Evolutionary conservation across 108 stramenopile genomes (phyloP).

Genomic region (Seminavis robusta): DNA sequence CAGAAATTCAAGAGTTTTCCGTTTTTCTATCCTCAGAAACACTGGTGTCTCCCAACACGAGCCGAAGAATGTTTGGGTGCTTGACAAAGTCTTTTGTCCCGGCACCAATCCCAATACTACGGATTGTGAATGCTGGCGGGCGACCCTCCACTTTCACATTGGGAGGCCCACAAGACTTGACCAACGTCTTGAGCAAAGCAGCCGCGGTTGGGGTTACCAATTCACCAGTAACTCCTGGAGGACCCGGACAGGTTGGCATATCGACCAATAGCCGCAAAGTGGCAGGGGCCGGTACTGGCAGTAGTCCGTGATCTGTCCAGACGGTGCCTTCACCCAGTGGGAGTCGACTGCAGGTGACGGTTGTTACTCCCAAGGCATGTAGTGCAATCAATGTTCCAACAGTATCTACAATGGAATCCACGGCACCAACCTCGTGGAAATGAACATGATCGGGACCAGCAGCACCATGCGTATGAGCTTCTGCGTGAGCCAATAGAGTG

Average conservation of each 20-base stretch:
- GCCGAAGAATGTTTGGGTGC: conserved; percentile 88
- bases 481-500: conserved; percentile 82
- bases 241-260: conserved; percentile 85
- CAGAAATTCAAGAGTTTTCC: too few species aligned
- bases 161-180: conserved; percentile 9
- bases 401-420: conserved; percentile 91
- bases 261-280: conserved; percentile 83
- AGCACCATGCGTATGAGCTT: conserved; percentile 84
- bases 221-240: conserved; percentile 74
- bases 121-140: conserved; percentile 69
- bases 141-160: conserved; percentile 19
- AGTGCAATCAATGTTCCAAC: conserved; percentile 85
- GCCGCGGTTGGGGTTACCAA: conserved; percentile 93
- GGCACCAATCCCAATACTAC: conserved; percentile 80
- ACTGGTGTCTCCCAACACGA: conserved; percentile 74
- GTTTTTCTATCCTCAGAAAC: too few species aligned
- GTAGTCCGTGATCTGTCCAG: conserved; percentile 87
- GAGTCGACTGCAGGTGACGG: conserved; percentile 69
- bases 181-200: conserved; percentile 77
- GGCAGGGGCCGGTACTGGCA: conserved; percentile 94
- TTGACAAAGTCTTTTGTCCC: conserved; percentile 90
- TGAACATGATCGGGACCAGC: conserved; percentile 70
- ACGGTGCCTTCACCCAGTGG: conserved; percentile 89
- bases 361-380: conserved; percentile 61
- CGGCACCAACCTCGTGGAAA: conserved; percentile 94